Evolutionary conservation across 2,329 filamentous ascomycete genomes (phyloP).

Genomic region (Alternaria rosae): DNA sequence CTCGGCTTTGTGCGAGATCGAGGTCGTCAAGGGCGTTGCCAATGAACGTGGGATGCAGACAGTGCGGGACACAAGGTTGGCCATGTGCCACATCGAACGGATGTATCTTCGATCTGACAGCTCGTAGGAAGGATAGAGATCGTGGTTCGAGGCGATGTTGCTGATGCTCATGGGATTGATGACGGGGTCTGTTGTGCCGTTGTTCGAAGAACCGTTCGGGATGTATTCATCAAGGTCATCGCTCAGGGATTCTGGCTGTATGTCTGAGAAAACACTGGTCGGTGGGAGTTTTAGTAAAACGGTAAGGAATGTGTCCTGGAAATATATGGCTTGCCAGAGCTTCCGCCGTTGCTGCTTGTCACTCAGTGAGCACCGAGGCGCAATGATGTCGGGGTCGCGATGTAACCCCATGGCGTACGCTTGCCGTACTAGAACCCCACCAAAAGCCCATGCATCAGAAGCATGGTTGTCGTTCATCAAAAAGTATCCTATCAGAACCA

Average conservation of each 20-base stretch:
- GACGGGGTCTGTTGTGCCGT: conserved; percentile 49
- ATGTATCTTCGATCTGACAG: conserved; percentile 63
- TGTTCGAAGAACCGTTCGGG: conserved; percentile 64
- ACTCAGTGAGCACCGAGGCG: conserved; percentile 69
- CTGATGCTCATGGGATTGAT: conserved; percentile 62
- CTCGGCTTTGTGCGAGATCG: conserved; percentile 72
- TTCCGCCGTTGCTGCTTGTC: conserved; percentile 82
- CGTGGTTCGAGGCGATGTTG: conserved; percentile 54
- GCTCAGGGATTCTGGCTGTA: conserved; percentile 74
- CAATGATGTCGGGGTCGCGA: conserved; percentile 76
- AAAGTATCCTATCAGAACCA: conserved; percentile 84
- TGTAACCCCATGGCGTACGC: conserved; percentile 84
- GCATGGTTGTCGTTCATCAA: conserved; percentile 87
- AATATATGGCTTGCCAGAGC: conserved; percentile 80
- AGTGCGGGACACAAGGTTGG: conserved; percentile 78
- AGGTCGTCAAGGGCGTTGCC: conserved; percentile 74
- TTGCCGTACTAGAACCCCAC: conserved; percentile 77
- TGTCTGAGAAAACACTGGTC: conserved; percentile 79
- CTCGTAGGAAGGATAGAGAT: conserved; percentile 51
- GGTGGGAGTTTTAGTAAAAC: conserved; percentile 80
- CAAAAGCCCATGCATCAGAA: conserved; percentile 83
- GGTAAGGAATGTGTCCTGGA: conserved; percentile 83
- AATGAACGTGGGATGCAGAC: conserved; percentile 78
- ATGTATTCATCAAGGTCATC: conserved; percentile 72
- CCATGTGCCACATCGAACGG: conserved; percentile 78